phyloP scores from a whole-genome alignment of 2,329 filamentous ascomycete species.

The Echinosphaeria canescens region DNA sequence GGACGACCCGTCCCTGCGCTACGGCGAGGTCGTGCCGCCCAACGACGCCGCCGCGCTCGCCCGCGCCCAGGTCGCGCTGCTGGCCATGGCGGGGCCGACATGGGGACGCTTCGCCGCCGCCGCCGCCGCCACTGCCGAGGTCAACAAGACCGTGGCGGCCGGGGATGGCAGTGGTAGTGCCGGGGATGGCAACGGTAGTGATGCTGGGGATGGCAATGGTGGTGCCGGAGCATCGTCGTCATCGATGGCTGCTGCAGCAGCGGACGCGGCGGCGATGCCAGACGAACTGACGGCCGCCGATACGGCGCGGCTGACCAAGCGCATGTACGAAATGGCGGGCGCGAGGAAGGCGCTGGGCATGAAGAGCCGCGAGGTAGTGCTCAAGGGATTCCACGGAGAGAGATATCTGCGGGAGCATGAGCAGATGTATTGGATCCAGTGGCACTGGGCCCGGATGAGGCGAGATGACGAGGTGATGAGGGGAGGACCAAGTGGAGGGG shows the following conservation, averaged over 20 bases:
- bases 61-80: constrained; percentile 36
- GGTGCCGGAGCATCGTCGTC: too few relatives aligned
- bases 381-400: constrained; percentile 29
- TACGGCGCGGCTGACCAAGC: too few relatives aligned
- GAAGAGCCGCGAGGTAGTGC: constrained; percentile 27
- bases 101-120: constrained; percentile 38
- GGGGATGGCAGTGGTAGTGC: too few relatives aligned
- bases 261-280: too few relatives aligned
- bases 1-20: constrained; percentile 22
- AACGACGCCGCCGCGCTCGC: constrained; percentile 39
- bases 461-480: too few relatives aligned
- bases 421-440: constrained; percentile 24
- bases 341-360: constrained; percentile 31
- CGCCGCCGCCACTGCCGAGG: constrained; percentile 12
- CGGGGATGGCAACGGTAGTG: too few relatives aligned
- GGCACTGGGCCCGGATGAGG: too few relatives aligned
- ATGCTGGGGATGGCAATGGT: too few relatives aligned
- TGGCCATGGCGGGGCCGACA: constrained; percentile 37
- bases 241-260: too few relatives aligned
- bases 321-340: constrained; percentile 37
- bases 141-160: too few relatives aligned
- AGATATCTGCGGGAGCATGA: constrained; percentile 34
- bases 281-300: too few relatives aligned
- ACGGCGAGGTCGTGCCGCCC: constrained; percentile 39
- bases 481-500: too few relatives aligned